These are phyloP conservation scores for Anethum foeniculum DNA, from an alignment of 140 eudicot species.

Conservation along the genomic window DNA sequence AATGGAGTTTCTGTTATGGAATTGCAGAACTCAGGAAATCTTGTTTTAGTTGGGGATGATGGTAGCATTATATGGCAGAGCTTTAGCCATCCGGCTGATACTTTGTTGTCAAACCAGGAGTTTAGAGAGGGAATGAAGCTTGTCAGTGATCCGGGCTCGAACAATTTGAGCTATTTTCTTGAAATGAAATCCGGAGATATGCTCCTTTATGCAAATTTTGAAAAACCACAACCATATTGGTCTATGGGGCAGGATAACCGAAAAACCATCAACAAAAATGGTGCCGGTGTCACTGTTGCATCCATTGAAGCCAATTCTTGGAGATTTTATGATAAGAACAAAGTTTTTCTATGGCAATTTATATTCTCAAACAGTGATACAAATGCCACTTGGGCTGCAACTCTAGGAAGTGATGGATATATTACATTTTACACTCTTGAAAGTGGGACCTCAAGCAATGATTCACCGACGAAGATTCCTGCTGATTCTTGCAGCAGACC, in stretches of 20 bases:
- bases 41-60: constrained; percentile 46
- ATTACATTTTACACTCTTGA: constrained; percentile 47
- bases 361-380: constrained; percentile 32
- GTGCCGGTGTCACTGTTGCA: constrained; percentile 37
- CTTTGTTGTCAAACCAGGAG: constrained; percentile 63
- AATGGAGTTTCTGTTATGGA: constrained; percentile 56
- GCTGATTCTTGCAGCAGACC: constrained; percentile 64
- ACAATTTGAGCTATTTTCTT: constrained; percentile 51
- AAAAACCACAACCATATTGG: constrained; percentile 75
- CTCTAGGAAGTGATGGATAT: constrained; percentile 58
- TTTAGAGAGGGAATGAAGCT: constrained; percentile 65
- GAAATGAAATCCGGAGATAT: constrained; percentile 49
- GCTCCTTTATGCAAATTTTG: constrained; percentile 48
- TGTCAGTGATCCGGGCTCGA: constrained; percentile 30
- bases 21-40: constrained; percentile 70
- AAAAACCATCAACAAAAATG: constrained; percentile 46
- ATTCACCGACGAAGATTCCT: constrained; percentile 45
- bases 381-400: constrained; percentile 61
- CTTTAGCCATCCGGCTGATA: constrained; percentile 62
- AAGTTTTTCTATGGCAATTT: constrained; percentile 57
- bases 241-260: constrained; percentile 56
- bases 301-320: constrained; percentile 59
- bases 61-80: constrained; percentile 69
- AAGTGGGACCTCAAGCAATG: constrained; percentile 17
- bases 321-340: constrained; percentile 57